Evolutionary conservation across 169 alveolate species (phyloP).

Genomic region (Eimeria acervulina): DNA sequence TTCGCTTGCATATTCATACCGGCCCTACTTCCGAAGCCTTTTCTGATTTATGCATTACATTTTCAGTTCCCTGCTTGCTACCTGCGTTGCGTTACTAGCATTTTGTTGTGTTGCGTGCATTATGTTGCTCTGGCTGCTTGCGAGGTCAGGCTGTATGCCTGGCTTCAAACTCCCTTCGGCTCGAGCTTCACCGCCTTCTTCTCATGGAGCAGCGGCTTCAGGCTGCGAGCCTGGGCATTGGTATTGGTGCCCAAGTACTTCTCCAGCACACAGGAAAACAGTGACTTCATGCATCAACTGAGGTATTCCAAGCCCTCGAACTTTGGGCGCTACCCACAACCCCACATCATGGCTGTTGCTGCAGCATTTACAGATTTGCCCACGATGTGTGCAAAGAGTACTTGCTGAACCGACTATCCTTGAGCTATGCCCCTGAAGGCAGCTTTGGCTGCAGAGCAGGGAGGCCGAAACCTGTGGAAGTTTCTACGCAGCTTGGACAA

Average conservation of each 20-base stretch:
- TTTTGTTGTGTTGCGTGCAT: not conserved
- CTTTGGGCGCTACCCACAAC: not conserved
- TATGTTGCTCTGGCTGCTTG: not conserved
- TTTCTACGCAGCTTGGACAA: too few species aligned
- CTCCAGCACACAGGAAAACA: constrained; percentile 64
- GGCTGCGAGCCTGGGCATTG: constrained; percentile 74
- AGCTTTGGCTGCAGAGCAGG: not conserved
- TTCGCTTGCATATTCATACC: not conserved
- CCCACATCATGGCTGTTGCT: not conserved
- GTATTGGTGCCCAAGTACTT: constrained; percentile 77
- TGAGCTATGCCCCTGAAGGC: not conserved
- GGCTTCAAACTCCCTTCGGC: constrained; percentile 83
- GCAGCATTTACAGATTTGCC: too few species aligned
- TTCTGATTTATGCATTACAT: not conserved
- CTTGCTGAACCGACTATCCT: not conserved
- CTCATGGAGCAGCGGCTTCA: constrained; percentile 79
- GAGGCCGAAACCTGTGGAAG: not conserved
- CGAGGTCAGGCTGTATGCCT: constrained; percentile 73
- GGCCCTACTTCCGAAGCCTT: not conserved
- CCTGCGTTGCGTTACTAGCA: not conserved
- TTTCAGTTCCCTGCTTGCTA: not conserved
- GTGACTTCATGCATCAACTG: constrained; percentile 79
- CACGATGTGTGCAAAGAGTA: not conserved
- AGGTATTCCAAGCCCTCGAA: constrained; percentile 38
- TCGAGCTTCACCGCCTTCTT: constrained; percentile 71